These are phyloP conservation scores for Pelagomonas calceolata DNA, from an alignment of 108 stramenopile species.

Conservation along the genomic window DNA sequence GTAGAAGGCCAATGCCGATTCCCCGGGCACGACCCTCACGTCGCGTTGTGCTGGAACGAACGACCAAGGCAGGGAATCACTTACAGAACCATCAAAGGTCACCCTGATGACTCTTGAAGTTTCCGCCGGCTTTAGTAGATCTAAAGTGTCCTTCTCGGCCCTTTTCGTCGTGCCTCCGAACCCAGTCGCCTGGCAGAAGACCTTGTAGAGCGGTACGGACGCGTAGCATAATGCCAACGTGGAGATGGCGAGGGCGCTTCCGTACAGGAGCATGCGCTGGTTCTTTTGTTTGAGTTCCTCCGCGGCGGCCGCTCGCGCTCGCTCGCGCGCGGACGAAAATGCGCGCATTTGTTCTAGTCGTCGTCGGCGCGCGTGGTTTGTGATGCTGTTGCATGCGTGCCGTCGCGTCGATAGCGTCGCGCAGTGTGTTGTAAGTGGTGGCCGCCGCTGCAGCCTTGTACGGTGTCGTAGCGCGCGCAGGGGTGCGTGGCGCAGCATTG, in stretches of 20 bases:
- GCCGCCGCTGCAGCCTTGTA: no score
- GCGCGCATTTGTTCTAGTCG: no score
- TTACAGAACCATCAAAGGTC: conserved; percentile 83
- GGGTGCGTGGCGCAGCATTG: no score
- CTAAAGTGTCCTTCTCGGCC: conserved; percentile 74
- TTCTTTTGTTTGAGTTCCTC: conserved; percentile 15
- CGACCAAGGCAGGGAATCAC: conserved; percentile 82
- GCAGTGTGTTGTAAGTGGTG: no score
- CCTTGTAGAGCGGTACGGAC: conserved; percentile 95
- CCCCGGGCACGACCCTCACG: conserved; percentile 91
- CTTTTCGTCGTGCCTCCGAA: conserved; percentile 62
- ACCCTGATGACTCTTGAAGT: conserved; percentile 80
- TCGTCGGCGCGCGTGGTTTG: no score
- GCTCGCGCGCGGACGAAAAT: no score
- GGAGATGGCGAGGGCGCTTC: conserved; percentile 26
- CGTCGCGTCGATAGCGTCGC: no score
- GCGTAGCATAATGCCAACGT: conserved; percentile 61
- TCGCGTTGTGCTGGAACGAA: conserved; percentile 81
- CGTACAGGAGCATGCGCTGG: conserved; percentile 26
- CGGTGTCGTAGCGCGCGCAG: no score
- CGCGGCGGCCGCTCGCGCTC: neutral
- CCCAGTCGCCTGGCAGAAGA: conserved; percentile 97
- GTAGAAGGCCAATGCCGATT: conserved; percentile 93
- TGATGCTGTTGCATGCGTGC: no score
- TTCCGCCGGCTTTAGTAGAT: conserved; percentile 62